Conservation (phyloP, 2,329 filamentous ascomycete genomes). For the Arthroderma uncinatum region DNA sequence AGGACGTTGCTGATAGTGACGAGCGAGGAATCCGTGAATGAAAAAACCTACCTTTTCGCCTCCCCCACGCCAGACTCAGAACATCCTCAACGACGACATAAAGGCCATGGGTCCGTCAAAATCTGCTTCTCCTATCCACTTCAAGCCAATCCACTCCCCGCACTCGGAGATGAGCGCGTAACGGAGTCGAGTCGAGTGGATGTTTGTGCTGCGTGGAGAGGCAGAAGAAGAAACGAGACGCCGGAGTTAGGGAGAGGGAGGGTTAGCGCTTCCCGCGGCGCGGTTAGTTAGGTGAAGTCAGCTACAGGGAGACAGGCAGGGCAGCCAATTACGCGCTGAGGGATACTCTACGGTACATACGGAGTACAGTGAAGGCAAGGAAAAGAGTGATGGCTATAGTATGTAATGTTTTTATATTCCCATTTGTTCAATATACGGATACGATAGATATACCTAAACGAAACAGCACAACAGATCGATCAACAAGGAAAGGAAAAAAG, state of each 20-base stretch:
- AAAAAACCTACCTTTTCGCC: too few species aligned
- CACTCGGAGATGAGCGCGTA: too few species aligned
- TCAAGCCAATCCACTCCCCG: too few species aligned
- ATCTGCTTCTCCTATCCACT: too few species aligned
- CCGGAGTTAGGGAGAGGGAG: neutral
- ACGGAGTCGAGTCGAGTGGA: neutral
- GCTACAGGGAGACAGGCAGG: neutral
- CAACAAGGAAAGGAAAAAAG: neutral
- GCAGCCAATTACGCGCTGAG: neutral
- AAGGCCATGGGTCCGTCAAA: too few species aligned
- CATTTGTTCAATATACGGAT: neutral
- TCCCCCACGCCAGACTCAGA: too few species aligned
- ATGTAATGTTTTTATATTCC: neutral
- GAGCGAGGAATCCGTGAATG: too few species aligned
- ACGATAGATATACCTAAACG: neutral
- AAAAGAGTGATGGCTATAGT: neutral
- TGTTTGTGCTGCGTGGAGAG: too few species aligned
- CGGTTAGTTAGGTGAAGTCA: neutral
- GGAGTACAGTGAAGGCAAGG: too few species aligned
- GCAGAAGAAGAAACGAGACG: neutral
- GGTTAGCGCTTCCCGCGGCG: neutral
- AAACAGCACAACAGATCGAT: too few species aligned
- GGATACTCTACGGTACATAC: too few species aligned
- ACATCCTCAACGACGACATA: too few species aligned
- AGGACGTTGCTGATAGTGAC: neutral